Conservation (phyloP, 148 eudicot genomes). For the Rhododendron simsii region DNA sequence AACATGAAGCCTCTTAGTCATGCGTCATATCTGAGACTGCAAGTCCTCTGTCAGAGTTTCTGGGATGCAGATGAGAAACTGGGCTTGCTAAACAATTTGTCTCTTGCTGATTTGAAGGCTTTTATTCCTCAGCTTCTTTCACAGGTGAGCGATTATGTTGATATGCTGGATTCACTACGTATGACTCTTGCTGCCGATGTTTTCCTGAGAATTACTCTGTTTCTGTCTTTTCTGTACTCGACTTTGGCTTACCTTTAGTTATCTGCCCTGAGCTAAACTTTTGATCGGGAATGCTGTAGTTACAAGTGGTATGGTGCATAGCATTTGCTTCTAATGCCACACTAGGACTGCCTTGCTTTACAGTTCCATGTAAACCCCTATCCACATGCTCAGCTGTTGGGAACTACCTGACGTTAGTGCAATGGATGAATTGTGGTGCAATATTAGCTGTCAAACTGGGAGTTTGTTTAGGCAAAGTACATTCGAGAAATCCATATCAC, state of each 20-base stretch:
- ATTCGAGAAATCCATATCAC: background rate
- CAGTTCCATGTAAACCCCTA: background rate
- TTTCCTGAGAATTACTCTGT: background rate
- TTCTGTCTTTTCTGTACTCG: background rate
- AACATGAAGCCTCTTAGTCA: slow-evolving; percentile 93
- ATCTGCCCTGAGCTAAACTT: background rate
- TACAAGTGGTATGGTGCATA: background rate
- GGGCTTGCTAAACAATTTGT: slow-evolving; percentile 46
- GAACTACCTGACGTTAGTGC: background rate
- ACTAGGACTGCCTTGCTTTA: too few species aligned
- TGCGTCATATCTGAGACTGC: slow-evolving; percentile 81
- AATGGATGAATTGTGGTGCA: background rate
- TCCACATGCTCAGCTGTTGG: background rate
- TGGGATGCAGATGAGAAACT: slow-evolving; percentile 93
- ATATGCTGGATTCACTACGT: background rate
- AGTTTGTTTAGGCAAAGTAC: background rate
- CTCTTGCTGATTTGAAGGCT: slow-evolving; percentile 61
- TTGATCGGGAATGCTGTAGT: background rate
- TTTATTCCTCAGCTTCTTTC: slow-evolving; percentile 82
- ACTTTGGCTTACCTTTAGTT: background rate
- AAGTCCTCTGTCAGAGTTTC: slow-evolving; percentile 74
- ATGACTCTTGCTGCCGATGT: background rate
- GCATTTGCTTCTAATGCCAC: background rate
- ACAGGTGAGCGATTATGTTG: slow-evolving; percentile 43
- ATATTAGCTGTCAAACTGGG: background rate